phyloP scores from a whole-genome alignment of 768 basidiomycete species.

The Mycena alexandri region DNA sequence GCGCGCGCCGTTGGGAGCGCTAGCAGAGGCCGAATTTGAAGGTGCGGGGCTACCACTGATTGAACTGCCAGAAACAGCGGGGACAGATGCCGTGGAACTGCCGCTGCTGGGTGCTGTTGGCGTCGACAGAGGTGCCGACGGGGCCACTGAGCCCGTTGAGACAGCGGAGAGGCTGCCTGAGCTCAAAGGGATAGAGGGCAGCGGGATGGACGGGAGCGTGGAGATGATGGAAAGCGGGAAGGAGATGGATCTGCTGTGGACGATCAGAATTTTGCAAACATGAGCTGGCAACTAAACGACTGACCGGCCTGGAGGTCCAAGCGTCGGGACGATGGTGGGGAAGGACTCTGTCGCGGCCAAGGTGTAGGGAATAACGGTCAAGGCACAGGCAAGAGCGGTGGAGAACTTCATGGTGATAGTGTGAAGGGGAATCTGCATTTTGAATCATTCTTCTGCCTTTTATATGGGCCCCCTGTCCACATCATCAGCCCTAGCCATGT shows the following conservation, averaged over 20 bases:
- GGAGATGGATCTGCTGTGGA: constrained; percentile 9
- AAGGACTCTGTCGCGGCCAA: constrained; percentile 2
- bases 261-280: neutral
- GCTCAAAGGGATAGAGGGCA: constrained; percentile 3
- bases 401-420: constrained; percentile 19
- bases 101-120: constrained; percentile 13
- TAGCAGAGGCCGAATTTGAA: neutral
- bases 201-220: neutral
- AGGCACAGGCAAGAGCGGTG: constrained; percentile 5
- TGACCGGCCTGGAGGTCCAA: constrained; percentile 11
- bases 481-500: neutral
- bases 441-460: neutral
- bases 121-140: neutral
- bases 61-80: neutral
- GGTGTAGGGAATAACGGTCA: neutral
- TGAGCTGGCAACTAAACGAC: neutral
- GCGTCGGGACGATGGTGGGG: constrained; percentile 10
- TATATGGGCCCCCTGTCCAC: neutral
- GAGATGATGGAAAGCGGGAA: constrained; percentile 15
- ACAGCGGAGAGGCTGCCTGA: neutral
- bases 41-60: constrained; percentile 7
- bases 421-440: neutral
- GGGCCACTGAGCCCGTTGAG: neutral
- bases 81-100: neutral
- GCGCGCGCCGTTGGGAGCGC: neutral